Evolutionary conservation across 495 filamentous ascomycete genomes (phyloP).

Genomic region (Xylaria sp.): DNA sequence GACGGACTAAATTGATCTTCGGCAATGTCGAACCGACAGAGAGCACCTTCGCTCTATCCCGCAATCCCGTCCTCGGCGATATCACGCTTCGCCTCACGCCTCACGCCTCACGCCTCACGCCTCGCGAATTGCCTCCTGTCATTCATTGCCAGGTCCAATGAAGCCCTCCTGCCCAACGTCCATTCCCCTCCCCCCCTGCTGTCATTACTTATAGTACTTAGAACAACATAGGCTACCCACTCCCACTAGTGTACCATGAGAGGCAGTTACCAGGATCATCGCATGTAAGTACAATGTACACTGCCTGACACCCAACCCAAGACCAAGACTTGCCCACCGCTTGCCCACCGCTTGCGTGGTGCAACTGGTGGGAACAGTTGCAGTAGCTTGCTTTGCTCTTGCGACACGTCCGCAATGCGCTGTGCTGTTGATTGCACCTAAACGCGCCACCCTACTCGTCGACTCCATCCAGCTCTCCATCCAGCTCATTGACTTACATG

Average conservation of each 20-base stretch:
- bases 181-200: neutral
- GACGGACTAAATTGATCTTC: slow-evolving; percentile 11
- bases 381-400: slow-evolving; percentile 22
- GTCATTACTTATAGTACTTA: neutral
- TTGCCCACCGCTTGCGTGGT: slow-evolving; percentile 7
- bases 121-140: neutral
- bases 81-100: neutral
- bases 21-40: slow-evolving; percentile 7
- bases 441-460: slow-evolving; percentile 20
- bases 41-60: neutral
- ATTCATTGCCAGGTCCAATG: slow-evolving; percentile 1
- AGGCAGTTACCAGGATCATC: slow-evolving; percentile 16
- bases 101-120: neutral
- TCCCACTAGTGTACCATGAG: slow-evolving; percentile 21
- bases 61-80: slow-evolving; percentile 4
- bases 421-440: slow-evolving; percentile 18
- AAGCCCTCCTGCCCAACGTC: neutral
- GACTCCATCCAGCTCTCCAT: slow-evolving; percentile 7
- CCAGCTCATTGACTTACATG: no score
- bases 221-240: slow-evolving; percentile 9
- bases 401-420: neutral
- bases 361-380: slow-evolving; percentile 18
- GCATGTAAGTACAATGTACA: slow-evolving; percentile 24
- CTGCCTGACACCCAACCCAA: no score
- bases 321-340: no score